A percentile compares a stretch with the other conserved stretches of the same genome.
These are phyloP conservation scores for Solanum hybrid DNA, from an alignment of 305 asterid genomes.

Conservation along the genomic window DNA sequence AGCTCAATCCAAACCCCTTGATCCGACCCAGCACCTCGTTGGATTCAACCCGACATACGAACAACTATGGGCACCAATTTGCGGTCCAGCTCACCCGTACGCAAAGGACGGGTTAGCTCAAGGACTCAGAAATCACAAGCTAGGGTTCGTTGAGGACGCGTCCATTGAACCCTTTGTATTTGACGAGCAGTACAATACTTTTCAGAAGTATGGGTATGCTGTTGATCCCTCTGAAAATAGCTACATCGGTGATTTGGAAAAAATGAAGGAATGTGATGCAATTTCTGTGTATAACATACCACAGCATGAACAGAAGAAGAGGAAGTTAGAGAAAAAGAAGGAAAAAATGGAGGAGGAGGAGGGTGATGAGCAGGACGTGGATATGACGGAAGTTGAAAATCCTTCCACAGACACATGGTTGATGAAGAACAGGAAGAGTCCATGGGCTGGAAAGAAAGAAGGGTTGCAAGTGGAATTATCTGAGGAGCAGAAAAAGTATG, in stretches of 20 bases:
- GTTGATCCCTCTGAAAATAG: slow-evolving; percentile 77
- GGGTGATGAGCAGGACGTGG: slow-evolving; percentile 27
- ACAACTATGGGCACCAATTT: slow-evolving; percentile 92
- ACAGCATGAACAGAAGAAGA: slow-evolving; percentile 72
- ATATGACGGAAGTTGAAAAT: slow-evolving; percentile 53
- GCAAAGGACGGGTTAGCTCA: slow-evolving; percentile 96
- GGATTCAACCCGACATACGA: slow-evolving; percentile 86
- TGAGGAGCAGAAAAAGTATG: slow-evolving; percentile 96
- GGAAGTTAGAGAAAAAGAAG: slow-evolving; percentile 78
- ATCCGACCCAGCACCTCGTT: slow-evolving; percentile 86
- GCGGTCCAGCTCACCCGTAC: slow-evolving; percentile 91
- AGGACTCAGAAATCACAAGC: slow-evolving; percentile 90
- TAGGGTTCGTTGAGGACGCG: slow-evolving; percentile 88
- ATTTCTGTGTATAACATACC: slow-evolving; percentile 75
- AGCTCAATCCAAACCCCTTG: slow-evolving; percentile 55
- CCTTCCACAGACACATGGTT: slow-evolving; percentile 82
- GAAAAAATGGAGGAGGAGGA: slow-evolving; percentile 55
- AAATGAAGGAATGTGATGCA: slow-evolving; percentile 46
- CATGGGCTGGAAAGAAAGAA: slow-evolving; percentile 92
- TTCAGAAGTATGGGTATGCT: slow-evolving; percentile 83
- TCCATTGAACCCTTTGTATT: slow-evolving; percentile 68
- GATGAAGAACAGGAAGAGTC: slow-evolving; percentile 88
- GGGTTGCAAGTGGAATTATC: slow-evolving; percentile 68
- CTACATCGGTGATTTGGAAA: slow-evolving; percentile 73
- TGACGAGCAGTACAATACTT: slow-evolving; percentile 95